Evolutionary conservation across 805 yeast genomes (phyloP), one percentile per base, ranked within the genome.

Genomic region (Sugiyamaella marilandica): DNA sequence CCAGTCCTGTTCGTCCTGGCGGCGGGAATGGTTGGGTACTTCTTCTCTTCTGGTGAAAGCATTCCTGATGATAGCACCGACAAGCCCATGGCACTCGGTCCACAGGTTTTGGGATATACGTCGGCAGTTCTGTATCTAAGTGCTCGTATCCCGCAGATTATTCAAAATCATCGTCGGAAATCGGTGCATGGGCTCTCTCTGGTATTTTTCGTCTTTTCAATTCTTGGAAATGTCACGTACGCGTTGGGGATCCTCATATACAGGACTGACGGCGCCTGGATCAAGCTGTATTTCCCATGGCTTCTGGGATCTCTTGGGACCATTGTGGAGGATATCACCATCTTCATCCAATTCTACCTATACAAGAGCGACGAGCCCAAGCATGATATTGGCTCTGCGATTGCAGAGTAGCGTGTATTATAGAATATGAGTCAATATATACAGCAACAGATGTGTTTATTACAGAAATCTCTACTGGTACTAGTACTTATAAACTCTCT

Each of bases 181-280:
- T 85, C 96, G 3, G 90, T 90, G 51, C 78, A 81, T 52, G 98
- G 98, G 1, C 83, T 94, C 61, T 85, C 96, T 52, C 79, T 92
- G 56, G 78, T 88, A 49, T 87, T 86, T 69, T 85, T 86, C 70
- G 68, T 86, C 58, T 81, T 85, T 57, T 84, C 91, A 31, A 78
- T 85, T 9, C 70, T 85, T 61, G 95, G 94, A 16, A 86, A 86
- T 65, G 63, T 85, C 56, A 83, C 92, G 3, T 87, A 84, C 61
- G 87, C 90, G 19, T 78, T 81, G 46, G 90, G 85, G 64, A 85
- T 86, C 51, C 68, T 87, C 53, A 73, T 83, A 57, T 85, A 77
- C 67, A 73, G 91, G 60, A 74, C 74, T 46, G 92, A 87, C 63
- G 60, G 71, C 56, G 74, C 76, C 34, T 86, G 86, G 70, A 60